Percentiles rank a stretch among this genome's conserved stretches.
phyloP scores from a whole-genome alignment of 2,329 filamentous ascomycete species.

The Aspergillus fischeri region DNA sequence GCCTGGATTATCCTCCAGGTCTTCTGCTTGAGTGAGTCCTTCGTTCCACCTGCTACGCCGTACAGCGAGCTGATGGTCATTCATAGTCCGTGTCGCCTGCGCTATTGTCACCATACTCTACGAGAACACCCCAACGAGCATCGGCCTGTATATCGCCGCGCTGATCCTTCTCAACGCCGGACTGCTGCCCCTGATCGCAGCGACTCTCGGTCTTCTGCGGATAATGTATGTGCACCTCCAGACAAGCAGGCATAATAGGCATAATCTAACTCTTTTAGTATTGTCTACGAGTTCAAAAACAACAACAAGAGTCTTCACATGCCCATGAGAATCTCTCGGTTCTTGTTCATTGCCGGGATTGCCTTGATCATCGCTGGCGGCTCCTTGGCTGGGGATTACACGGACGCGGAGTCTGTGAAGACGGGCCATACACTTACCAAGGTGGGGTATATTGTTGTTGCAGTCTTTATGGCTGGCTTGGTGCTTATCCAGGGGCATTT shows the following conservation, averaged over 20 bases:
- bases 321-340: constrained; percentile 9
- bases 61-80: not conserved
- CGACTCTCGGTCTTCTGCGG: constrained; percentile 20
- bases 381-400: constrained; percentile 16
- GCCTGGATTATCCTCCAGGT: constrained; percentile 17
- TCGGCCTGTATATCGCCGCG: constrained; percentile 14
- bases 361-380: constrained; percentile 18
- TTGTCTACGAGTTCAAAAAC: constrained; percentile 2
- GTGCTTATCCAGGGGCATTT: constrained; percentile 17
- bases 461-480: constrained; percentile 14
- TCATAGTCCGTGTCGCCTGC: constrained; percentile 14
- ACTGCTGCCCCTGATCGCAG: constrained; percentile 22
- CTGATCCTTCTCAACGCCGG: constrained; percentile 20
- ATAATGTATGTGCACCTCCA: constrained; percentile 15
- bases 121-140: constrained; percentile 8
- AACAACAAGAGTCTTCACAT: constrained; percentile 5
- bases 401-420: not conserved
- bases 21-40: constrained; percentile 17
- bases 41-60: not conserved
- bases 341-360: constrained; percentile 17
- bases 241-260: no score
- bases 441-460: constrained; percentile 18
- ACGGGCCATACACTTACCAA: constrained; percentile 17
- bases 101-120: constrained; percentile 15
- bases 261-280: not conserved